Conservation (phyloP, 768 basidiomycete species). For the Termitomyces sp. region DNA sequence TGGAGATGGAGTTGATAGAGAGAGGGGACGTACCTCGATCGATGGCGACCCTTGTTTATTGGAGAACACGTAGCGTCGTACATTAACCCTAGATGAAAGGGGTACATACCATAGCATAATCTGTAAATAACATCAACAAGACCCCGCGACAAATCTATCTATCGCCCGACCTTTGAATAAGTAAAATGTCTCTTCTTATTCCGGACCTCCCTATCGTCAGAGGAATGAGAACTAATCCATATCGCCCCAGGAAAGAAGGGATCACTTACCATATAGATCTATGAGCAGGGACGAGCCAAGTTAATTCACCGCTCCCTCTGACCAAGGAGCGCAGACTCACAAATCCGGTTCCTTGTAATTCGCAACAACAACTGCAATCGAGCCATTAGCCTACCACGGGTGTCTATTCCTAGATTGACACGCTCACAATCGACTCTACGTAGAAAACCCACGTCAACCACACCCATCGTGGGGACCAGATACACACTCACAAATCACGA, state of each 20-base stretch:
- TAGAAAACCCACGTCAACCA: not conserved
- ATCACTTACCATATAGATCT: slow-evolving; percentile 79
- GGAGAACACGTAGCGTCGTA: not conserved
- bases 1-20: not conserved
- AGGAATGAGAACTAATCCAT: not conserved
- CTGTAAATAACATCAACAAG: slow-evolving; percentile 33
- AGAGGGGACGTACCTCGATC: slow-evolving; percentile 67
- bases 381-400: not conserved
- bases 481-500: slow-evolving; percentile 58
- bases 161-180: slow-evolving; percentile 66
- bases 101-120: slow-evolving; percentile 81
- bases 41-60: slow-evolving; percentile 73
- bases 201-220: slow-evolving; percentile 72
- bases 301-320: not conserved
- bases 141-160: not conserved
- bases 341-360: slow-evolving; percentile 74
- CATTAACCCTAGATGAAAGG: not conserved
- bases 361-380: slow-evolving; percentile 58
- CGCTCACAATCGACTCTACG: slow-evolving; percentile 66
- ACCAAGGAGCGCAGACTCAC: slow-evolving; percentile 35
- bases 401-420: not conserved
- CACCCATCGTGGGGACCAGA: not conserved
- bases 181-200: slow-evolving; percentile 83
- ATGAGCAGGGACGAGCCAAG: not conserved
- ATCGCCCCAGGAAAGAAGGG: not conserved